Evolutionary conservation across 495 filamentous ascomycete genomes (phyloP), one percentile per base, ranked within the genome.

Genomic region (Entonaema liquescens): DNA sequence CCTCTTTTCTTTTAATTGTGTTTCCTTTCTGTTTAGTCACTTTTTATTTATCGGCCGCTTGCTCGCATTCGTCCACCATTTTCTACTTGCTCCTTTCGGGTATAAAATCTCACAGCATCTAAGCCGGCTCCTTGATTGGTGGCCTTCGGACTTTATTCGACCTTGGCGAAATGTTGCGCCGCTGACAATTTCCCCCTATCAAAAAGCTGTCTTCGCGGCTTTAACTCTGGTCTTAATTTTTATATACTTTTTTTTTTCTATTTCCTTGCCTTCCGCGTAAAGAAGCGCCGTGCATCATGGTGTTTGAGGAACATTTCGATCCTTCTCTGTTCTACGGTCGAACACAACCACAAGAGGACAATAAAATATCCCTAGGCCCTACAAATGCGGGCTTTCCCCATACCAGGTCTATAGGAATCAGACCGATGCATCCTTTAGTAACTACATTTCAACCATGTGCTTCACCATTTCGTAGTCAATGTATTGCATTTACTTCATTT

Each of bases 401-500:
- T 15, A 29, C 59, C n/a, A 52, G 65, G 29, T 65, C 61, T 52
- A 36, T 49, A 42, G 65, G 52, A 25, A 19, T 47, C 5, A 64
- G 64, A 23, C 28, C 61, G 42, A 54, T 28, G 44, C 38, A 59
- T 60, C 61, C 61, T 29, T 62, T 62, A n/a, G 55, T 60, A 44
- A 21, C 63, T 28, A 50, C 35, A 11, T 55, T 72, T 31, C 69
- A 63, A 31, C 44, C 58, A 36, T 53, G 21, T 28, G 40, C 52
- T 61, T 66, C 61, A 36, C 54, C 50, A n/a, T 57, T 38, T 35
- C 70, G 61, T 35, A 73, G 69, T 70, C 71, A 78, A 67, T 38
- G 71, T 73, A 74, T 57, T 29, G 61, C 35, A 36, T 64, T 59
- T 53, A 52, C 70, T 74, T 77, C 59, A 54, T 49, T 59, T 62